These are phyloP conservation scores for Tetrahymena elliotti DNA, from an alignment of 73 alveolate genomes.

Conservation along the genomic window DNA sequence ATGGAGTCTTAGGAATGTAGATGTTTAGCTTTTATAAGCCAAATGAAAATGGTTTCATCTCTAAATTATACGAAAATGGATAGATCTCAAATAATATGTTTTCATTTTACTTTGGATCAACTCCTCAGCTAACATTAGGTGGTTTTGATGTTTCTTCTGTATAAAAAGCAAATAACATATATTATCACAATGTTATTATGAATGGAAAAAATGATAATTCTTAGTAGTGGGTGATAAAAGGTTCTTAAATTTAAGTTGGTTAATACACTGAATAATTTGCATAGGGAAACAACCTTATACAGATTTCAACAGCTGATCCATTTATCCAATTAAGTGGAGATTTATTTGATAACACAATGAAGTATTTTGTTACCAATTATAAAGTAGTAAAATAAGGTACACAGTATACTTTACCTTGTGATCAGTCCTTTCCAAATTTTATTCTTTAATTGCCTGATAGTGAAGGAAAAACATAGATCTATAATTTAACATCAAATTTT, in stretches of 20 bases:
- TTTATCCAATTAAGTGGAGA: background rate
- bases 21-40: background rate
- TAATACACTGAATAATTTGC: background rate
- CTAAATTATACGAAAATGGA: background rate
- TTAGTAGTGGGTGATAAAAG: background rate
- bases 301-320: background rate
- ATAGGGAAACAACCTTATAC: background rate
- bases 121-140: background rate
- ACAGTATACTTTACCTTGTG: background rate
- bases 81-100: background rate
- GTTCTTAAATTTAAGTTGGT: background rate
- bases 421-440: background rate
- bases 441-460: background rate
- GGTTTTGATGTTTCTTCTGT: background rate
- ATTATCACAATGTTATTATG: background rate
- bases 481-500: background rate
- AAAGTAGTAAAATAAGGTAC: background rate
- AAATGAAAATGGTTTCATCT: background rate
- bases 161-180: background rate
- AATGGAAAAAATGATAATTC: background rate
- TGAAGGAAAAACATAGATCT: background rate
- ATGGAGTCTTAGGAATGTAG: background rate
- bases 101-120: background rate
- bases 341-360: background rate
- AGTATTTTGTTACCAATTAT: too few relatives aligned